Conservation (phyloP, 805 yeast genomes). For the Torulaspora franciscae region DNA sequence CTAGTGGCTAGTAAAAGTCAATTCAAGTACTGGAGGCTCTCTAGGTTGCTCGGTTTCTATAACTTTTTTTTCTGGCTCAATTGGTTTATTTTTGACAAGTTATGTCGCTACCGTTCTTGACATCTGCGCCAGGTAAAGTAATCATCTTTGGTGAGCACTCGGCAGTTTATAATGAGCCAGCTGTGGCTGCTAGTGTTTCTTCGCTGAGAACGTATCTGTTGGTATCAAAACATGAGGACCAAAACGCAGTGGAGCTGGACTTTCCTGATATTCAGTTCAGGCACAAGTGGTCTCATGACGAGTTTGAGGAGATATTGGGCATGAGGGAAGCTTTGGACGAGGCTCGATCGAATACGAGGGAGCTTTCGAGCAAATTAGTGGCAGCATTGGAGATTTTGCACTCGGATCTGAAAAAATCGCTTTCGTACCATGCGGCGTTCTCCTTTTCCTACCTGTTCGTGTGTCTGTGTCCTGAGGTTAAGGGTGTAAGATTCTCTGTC, state of each 20-base stretch:
- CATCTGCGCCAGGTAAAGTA: constrained; percentile 95
- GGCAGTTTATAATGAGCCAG: constrained; percentile 89
- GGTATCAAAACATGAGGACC: constrained; percentile 44
- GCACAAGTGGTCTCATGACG: constrained; percentile 51
- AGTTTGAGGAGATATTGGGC: constrained; percentile 17
- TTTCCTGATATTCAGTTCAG: constrained; percentile 78
- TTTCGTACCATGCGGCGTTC: constrained; percentile 73
- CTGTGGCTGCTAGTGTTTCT: constrained; percentile 85
- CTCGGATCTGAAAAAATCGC: constrained; percentile 44
- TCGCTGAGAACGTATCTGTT: constrained; percentile 77
- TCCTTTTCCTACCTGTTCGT: constrained; percentile 77
- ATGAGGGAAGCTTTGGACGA: constrained; percentile 15
- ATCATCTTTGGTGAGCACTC: constrained; percentile 96
- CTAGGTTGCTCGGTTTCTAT: not conserved
- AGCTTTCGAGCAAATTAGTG: constrained; percentile 55
- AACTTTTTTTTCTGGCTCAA: not conserved
- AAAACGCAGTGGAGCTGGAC: constrained; percentile 52
- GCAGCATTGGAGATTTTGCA: constrained; percentile 45
- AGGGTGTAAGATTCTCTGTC: constrained; percentile 57
- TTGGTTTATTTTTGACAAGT: not conserved
- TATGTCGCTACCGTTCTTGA: constrained; percentile 51
- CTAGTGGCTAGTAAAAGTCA: not conserved
- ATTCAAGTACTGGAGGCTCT: not conserved
- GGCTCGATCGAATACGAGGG: constrained; percentile 41
- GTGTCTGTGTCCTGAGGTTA: constrained; percentile 47